Evolutionary conservation across 345 rosid species (phyloP).

Genomic region (Cardiospermum halicacabum): DNA sequence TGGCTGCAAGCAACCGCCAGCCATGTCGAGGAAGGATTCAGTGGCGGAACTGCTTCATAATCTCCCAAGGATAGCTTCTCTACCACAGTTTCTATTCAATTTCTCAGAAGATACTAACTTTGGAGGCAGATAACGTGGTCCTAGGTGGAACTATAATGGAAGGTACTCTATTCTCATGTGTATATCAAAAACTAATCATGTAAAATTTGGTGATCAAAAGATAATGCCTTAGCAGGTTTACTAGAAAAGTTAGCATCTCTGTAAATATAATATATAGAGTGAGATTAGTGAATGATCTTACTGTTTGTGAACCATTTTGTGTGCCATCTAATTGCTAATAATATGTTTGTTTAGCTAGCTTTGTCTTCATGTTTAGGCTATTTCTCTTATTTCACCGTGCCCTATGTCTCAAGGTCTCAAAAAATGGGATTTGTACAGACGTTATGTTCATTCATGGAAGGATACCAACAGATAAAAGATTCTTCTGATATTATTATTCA

Average conservation of each 20-base stretch:
- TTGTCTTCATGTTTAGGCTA: too few relatives aligned
- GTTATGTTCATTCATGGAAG: neutral
- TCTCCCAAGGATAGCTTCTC: slow-evolving; percentile 65
- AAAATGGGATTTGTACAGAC: neutral
- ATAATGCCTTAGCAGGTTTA: slow-evolving; percentile 17
- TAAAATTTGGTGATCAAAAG: slow-evolving; percentile 22
- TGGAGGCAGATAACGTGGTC: slow-evolving; percentile 14
- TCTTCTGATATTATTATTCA: neutral
- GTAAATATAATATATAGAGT: too few relatives aligned
- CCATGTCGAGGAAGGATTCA: slow-evolving; percentile 55
- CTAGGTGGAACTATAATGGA: too few relatives aligned
- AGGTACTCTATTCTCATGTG: neutral
- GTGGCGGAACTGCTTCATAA: slow-evolving; percentile 55
- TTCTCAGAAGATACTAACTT: slow-evolving; percentile 31
- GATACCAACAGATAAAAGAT: neutral
- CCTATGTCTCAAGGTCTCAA: too few relatives aligned
- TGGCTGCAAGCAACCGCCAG: slow-evolving; percentile 24
- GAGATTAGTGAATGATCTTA: too few relatives aligned
- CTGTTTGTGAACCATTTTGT: too few relatives aligned
- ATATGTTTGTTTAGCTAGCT: too few relatives aligned
- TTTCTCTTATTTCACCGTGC: too few relatives aligned
- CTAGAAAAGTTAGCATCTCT: too few relatives aligned
- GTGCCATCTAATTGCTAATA: too few relatives aligned
- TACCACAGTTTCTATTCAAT: slow-evolving; percentile 45
- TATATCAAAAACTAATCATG: slow-evolving; percentile 6